Base-by-base conservation (phyloP, 1,139 yeast genomes). In the Blastobotrys malaysiensis region DNA sequence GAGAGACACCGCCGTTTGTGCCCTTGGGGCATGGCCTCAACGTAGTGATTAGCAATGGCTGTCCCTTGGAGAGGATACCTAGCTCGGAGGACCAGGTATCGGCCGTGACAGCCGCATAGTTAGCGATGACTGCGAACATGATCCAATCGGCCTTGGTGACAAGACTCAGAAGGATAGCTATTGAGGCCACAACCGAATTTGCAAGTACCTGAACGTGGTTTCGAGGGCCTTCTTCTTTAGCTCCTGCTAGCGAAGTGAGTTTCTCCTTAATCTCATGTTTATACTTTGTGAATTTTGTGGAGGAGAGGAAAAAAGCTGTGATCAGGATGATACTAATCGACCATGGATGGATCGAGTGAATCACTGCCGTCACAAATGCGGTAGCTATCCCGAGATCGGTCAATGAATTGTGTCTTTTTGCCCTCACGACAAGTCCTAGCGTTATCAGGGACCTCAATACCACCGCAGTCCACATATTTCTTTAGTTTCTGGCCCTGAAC, bases 11-110 rank as follows among this genome's bases (percentile, higher is more conserved):
- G 7, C 81, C 81, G 59, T 77, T 78, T 16, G 81, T 77, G 14
- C 81, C 81, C 24, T 70, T 72, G 1, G 81, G 81, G 47, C 78
- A 77, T 3, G 67, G 66, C 31, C 66, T 62, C 26, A 74, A 64
- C 2, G 76, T 73, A n/a, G 79, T 76, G 56, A 77, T 74, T 16
- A 77, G 66, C 26, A 72, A 56, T 1, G 81, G 80, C 16, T 63
- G 58, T 5, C 67, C 52, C 27, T 60, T 60, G 1, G 80, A 74
- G 22, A 78, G 60, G 14, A 77, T 76, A 1, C 82, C 81, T 21
- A 78, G 63, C 57, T 78, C 81, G 1, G 79, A 75, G 1, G 81
- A 76, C 74, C 77, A 74, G 0, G 81, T 77, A 55, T 77, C 81
- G 3, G 79, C 75, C 1, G 75, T 74, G 11, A 76, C 79, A 2